phyloP scores from a whole-genome alignment of 345 rosid genomes.

The Citropsis articulata region DNA sequence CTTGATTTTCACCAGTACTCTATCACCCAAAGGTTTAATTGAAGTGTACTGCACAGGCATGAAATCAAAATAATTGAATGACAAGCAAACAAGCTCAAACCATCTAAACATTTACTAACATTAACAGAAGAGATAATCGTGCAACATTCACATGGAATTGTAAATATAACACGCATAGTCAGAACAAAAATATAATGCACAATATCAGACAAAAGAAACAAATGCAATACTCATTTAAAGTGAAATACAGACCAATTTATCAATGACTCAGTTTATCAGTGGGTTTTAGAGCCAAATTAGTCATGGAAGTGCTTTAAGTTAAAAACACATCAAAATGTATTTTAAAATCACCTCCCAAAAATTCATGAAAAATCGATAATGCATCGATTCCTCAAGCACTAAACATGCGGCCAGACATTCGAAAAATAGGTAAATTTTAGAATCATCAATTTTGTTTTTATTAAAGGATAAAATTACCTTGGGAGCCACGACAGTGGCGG shows the following conservation, averaged over 20 bases:
- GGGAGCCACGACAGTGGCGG: conserved; percentile 89
- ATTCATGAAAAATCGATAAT: not conserved
- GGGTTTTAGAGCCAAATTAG: not conserved
- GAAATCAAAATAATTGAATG: not conserved
- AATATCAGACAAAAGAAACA: not conserved
- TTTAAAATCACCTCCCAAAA: not conserved
- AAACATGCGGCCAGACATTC: not conserved
- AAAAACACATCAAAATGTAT: not conserved
- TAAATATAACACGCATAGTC: not conserved
- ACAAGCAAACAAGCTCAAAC: not conserved
- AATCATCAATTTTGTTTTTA: no score
- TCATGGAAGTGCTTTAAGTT: no score
- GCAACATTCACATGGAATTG: no score
- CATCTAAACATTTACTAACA: no score
- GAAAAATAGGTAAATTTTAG: not conserved
- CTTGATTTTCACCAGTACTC: conserved; percentile 88
- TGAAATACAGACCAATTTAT: not conserved
- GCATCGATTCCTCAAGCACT: not conserved
- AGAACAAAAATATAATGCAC: not conserved
- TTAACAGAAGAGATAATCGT: not conserved
- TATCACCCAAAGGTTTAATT: conserved; percentile 79
- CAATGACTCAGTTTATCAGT: not conserved
- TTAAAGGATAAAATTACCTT: conserved; percentile 43
- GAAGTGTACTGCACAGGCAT: conserved; percentile 57
- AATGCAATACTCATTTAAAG: not conserved